These are phyloP conservation scores for Magnaporthiopsis rhizophila DNA, from an alignment of 2,329 filamentous ascomycete species.

Conservation along the genomic window DNA sequence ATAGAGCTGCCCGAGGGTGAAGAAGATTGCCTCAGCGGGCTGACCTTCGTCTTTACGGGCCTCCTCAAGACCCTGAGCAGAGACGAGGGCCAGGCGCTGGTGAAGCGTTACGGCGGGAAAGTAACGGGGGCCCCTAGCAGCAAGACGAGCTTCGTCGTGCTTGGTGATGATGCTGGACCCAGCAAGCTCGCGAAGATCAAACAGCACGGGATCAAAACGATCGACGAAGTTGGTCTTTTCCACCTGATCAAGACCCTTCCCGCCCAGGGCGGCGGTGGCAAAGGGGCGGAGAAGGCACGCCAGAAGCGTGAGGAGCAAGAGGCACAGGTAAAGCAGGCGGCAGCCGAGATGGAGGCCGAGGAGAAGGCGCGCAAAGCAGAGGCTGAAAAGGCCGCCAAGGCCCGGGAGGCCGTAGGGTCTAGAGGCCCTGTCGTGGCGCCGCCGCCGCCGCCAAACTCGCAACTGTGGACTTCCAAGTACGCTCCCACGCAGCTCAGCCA, in stretches of 20 bases:
- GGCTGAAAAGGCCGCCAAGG: slow-evolving; percentile 46
- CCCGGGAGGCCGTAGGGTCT: slow-evolving; percentile 32
- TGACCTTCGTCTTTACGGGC: slow-evolving; percentile 94
- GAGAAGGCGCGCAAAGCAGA: slow-evolving; percentile 54
- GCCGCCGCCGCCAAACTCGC: slow-evolving; percentile 41
- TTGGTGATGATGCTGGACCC: slow-evolving; percentile 85
- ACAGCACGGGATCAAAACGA: slow-evolving; percentile 74
- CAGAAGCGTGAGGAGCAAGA: slow-evolving; percentile 82
- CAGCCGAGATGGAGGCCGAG: slow-evolving; percentile 76
- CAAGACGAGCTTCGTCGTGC: slow-evolving; percentile 89
- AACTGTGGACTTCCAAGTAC: slow-evolving; percentile 92
- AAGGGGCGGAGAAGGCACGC: slow-evolving; percentile 76
- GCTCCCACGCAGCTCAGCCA: slow-evolving; percentile 77
- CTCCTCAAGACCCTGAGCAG: slow-evolving; percentile 72
- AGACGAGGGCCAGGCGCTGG: slow-evolving; percentile 75
- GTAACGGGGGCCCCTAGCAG: slow-evolving; percentile 77
- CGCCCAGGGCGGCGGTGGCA: slow-evolving; percentile 77
- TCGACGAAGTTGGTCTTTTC: slow-evolving; percentile 88
- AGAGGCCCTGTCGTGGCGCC: slow-evolving; percentile 29
- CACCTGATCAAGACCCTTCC: slow-evolving; percentile 75
- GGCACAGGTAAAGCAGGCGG: slow-evolving; percentile 71
- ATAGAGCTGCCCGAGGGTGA: slow-evolving; percentile 73
- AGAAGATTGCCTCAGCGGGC: slow-evolving; percentile 81
- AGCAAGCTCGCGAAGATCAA: slow-evolving; percentile 86
- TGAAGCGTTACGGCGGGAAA: slow-evolving; percentile 93